A percentile compares a stretch with the other conserved stretches of the same genome.
These are phyloP conservation scores for Volvox reticuliferus DNA, from an alignment of 139 green algal species.

Conservation along the genomic window DNA sequence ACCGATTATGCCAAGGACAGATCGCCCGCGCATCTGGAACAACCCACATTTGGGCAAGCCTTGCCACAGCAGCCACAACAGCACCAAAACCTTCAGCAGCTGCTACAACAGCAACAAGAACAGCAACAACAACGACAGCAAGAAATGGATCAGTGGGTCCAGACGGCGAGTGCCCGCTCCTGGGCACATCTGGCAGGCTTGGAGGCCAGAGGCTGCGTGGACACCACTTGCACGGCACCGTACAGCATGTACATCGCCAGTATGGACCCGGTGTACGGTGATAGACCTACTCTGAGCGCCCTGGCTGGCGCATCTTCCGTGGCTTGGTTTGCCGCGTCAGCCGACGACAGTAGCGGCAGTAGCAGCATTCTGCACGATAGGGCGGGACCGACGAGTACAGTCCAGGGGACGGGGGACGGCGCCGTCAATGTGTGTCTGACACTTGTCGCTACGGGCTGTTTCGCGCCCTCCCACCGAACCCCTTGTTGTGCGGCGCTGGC, in stretches of 20 bases:
- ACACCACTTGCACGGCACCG: slow-evolving; percentile 36
- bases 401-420: not conserved
- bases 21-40: too few relatives aligned
- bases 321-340: not conserved
- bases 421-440: not conserved
- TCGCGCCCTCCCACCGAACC: not conserved
- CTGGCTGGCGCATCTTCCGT: too few relatives aligned
- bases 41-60: too few relatives aligned
- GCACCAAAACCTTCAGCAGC: too few relatives aligned
- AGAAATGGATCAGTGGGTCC: too few relatives aligned
- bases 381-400: too few relatives aligned
- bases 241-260: slow-evolving; percentile 46
- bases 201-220: slow-evolving; percentile 13
- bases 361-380: too few relatives aligned
- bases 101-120: not conserved
- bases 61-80: too few relatives aligned
- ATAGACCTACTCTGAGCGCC: too few relatives aligned
- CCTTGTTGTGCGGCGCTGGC: slow-evolving; percentile 32
- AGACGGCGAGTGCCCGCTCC: slow-evolving; percentile 15
- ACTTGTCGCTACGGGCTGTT: slow-evolving; percentile 31
- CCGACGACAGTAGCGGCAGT: too few relatives aligned
- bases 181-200: slow-evolving; percentile 8
- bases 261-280: not conserved
- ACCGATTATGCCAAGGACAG: too few relatives aligned
- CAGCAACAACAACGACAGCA: not conserved